phyloP scores from a whole-genome alignment of 2,329 filamentous ascomycete species.

The Alternaria burnsii region DNA sequence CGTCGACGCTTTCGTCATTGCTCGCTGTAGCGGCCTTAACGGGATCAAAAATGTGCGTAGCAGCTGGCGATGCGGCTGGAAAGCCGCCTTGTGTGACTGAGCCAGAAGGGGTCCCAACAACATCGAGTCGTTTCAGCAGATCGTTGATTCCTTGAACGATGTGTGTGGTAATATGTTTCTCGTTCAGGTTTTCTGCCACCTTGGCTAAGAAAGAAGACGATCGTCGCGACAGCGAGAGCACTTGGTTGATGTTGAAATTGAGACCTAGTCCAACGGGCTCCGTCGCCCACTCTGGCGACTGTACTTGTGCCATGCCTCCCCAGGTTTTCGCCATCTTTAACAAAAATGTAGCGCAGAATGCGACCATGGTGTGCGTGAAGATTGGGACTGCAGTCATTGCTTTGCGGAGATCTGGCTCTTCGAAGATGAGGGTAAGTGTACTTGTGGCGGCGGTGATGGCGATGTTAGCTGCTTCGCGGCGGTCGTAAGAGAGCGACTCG shows the following conservation, averaged over 20 bases:
- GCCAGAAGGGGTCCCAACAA: slow-evolving; percentile 24
- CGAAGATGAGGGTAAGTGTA: slow-evolving; percentile 58
- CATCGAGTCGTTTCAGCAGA: slow-evolving; percentile 38
- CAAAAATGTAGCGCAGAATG: slow-evolving; percentile 62
- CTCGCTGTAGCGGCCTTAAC: slow-evolving; percentile 9
- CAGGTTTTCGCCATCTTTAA: slow-evolving; percentile 59
- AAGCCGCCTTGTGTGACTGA: not conserved
- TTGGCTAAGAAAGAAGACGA: slow-evolving; percentile 38
- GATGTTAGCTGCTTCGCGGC: slow-evolving; percentile 50
- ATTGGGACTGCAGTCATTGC: slow-evolving; percentile 58
- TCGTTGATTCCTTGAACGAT: slow-evolving; percentile 43
- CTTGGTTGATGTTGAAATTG: slow-evolving; percentile 44
- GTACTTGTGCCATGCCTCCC: slow-evolving; percentile 46
- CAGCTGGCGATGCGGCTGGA: not conserved
- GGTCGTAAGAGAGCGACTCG: slow-evolving; percentile 54
- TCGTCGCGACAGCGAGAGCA: slow-evolving; percentile 36
- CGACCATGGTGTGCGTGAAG: slow-evolving; percentile 63
- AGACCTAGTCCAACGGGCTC: slow-evolving; percentile 39
- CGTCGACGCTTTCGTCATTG: not conserved
- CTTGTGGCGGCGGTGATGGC: slow-evolving; percentile 59
- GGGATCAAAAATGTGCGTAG: slow-evolving; percentile 2
- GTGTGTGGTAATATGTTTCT: slow-evolving; percentile 41
- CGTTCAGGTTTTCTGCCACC: slow-evolving; percentile 39
- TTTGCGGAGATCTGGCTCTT: slow-evolving; percentile 55
- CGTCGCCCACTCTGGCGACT: slow-evolving; percentile 36